Conservation (phyloP, 2,329 filamentous ascomycete species). For the Hirsutella minnesotensis region DNA sequence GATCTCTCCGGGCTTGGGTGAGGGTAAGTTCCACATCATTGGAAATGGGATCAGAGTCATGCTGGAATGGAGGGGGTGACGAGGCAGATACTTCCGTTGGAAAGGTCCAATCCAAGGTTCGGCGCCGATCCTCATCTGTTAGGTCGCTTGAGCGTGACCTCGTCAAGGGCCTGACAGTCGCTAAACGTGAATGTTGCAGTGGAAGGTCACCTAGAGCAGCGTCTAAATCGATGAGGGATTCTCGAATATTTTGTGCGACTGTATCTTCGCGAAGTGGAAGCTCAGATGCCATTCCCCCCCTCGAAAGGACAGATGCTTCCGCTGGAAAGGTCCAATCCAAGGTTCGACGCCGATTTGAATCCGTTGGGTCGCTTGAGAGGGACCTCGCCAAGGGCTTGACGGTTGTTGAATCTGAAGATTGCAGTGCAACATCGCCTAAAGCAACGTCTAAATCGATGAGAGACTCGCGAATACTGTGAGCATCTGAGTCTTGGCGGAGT, state of each 20-base stretch:
- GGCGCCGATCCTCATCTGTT: conserved; percentile 40
- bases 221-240: conserved; percentile 55
- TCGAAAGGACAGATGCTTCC: conserved; percentile 21
- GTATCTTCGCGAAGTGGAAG: conserved; percentile 48
- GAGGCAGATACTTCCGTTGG: conserved; percentile 26
- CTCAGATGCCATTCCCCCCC: too few species aligned
- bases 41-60: conserved; percentile 37
- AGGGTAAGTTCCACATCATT: conserved; percentile 28
- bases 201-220: conserved; percentile 44
- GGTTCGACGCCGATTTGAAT: conserved; percentile 39
- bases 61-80: conserved; percentile 37
- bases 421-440: conserved; percentile 41
- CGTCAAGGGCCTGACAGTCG: conserved; percentile 27
- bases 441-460: conserved; percentile 54
- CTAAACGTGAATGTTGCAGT: conserved; percentile 38
- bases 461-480: conserved; percentile 43
- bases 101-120: conserved; percentile 47
- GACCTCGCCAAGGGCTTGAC: conserved; percentile 27
- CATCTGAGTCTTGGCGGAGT: conserved; percentile 41
- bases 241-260: conserved; percentile 36
- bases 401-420: conserved; percentile 36
- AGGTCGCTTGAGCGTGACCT: conserved; percentile 46
- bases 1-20: too few species aligned
- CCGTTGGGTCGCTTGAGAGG: conserved; percentile 31
- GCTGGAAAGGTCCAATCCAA: conserved; percentile 49